These are phyloP conservation scores for Ampelomyces quisqualis DNA, from an alignment of 2,329 filamentous ascomycete species.

Conservation along the genomic window DNA sequence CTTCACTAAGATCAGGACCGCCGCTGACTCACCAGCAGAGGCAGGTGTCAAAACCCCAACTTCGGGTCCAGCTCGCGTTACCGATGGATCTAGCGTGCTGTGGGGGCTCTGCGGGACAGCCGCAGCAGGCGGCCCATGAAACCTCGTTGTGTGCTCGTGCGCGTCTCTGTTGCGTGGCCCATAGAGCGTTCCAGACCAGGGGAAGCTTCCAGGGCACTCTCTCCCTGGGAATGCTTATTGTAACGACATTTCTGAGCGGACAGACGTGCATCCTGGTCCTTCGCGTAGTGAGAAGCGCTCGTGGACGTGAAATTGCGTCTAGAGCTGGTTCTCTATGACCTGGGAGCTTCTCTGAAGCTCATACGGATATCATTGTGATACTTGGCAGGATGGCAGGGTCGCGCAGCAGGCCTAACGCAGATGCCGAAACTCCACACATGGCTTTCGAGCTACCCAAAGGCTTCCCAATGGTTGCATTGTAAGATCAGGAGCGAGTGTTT, in stretches of 20 bases:
- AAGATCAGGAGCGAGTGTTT: background rate
- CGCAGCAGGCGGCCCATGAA: slow-evolving; percentile 18
- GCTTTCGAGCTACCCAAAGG: no score
- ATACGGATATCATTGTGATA: no score
- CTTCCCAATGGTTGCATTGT: background rate
- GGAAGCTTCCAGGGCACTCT: slow-evolving; percentile 25
- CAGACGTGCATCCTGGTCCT: background rate
- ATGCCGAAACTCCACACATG: no score
- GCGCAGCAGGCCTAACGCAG: no score
- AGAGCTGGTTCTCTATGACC: no score
- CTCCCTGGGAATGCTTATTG: slow-evolving; percentile 38
- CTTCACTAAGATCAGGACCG: slow-evolving; percentile 11
- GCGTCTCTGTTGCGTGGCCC: slow-evolving; percentile 11
- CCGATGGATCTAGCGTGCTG: slow-evolving; percentile 17
- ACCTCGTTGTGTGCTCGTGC: slow-evolving; percentile 20
- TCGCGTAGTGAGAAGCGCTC: no score
- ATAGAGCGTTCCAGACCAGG: background rate
- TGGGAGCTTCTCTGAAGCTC: no score
- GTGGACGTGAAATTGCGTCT: no score
- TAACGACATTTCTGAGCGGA: slow-evolving; percentile 28
- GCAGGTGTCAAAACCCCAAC: slow-evolving; percentile 15
- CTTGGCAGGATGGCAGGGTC: no score
- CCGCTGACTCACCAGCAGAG: slow-evolving; percentile 20
- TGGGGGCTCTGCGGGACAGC: slow-evolving; percentile 28
- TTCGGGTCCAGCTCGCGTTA: slow-evolving; percentile 22